phyloP scores from a whole-genome alignment of 2,329 filamentous ascomycete species.

The Xylariales sp. region DNA sequence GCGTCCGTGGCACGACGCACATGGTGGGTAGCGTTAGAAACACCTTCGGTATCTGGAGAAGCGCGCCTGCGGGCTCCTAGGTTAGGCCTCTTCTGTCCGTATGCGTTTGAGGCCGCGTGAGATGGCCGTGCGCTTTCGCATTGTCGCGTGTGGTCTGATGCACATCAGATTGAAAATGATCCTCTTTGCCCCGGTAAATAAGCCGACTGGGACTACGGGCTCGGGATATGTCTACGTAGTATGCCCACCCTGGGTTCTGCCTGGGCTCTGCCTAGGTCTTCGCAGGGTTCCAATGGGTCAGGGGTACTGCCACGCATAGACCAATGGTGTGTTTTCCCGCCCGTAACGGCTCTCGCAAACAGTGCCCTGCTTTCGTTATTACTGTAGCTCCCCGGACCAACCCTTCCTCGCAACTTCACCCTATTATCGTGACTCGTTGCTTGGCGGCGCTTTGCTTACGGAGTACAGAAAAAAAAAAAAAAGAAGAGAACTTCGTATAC shows the following conservation, averaged over 20 bases:
- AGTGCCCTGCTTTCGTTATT: no score
- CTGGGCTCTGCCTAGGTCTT: neutral
- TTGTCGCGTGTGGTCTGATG: constrained; percentile 15
- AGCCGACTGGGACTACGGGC: constrained; percentile 18
- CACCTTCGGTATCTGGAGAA: no score
- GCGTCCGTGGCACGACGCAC: no score
- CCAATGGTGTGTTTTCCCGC: neutral
- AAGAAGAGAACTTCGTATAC: no score
- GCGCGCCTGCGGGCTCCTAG: neutral
- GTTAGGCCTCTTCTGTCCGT: neutral
- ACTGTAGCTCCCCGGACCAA: no score
- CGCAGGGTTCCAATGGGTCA: constrained; percentile 8
- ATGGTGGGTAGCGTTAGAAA: no score
- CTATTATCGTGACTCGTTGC: no score
- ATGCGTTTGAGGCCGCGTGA: neutral
- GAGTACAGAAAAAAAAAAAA: no score
- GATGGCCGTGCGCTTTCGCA: constrained; percentile 1
- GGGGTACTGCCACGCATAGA: constrained; percentile 5
- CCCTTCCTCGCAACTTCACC: no score
- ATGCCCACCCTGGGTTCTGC: neutral
- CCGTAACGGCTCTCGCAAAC: no score
- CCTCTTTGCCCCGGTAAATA: constrained; percentile 6
- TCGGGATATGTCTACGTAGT: constrained; percentile 4
- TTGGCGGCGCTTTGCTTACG: no score
- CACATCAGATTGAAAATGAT: neutral